Conservation (phyloP, 169 alveolate species). For the Blepharisma undulans region DNA sequence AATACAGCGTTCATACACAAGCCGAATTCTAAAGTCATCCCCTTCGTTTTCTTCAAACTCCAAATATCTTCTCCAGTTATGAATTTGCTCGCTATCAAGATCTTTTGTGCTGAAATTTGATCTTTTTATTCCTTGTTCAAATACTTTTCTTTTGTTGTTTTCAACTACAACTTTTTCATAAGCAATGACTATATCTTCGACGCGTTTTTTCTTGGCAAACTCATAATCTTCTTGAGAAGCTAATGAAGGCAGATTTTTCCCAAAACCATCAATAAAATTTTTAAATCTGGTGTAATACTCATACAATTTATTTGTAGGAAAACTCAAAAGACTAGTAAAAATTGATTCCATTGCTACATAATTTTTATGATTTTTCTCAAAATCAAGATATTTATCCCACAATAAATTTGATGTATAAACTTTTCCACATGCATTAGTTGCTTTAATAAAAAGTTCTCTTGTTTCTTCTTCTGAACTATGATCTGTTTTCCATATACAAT, state of each 20-base stretch:
- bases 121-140: slow-evolving; percentile 34
- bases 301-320: slow-evolving; percentile 34
- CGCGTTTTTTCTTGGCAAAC: not conserved
- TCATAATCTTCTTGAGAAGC: not conserved
- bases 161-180: slow-evolving; percentile 34
- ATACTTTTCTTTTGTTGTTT: slow-evolving; percentile 31
- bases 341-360: not conserved
- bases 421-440: not conserved
- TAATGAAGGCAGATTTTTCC: not conserved
- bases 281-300: slow-evolving; percentile 41
- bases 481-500: slow-evolving; percentile 21
- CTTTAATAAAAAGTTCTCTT: slow-evolving; percentile 17
- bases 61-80: slow-evolving; percentile 31
- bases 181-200: not conserved
- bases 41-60: slow-evolving; percentile 37
- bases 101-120: not conserved
- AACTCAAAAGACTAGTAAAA: not conserved
- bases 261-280: slow-evolving; percentile 19
- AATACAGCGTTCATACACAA: slow-evolving; percentile 31
- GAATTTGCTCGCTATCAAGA: slow-evolving; percentile 28
- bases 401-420: slow-evolving; percentile 15
- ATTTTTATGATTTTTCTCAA: slow-evolving; percentile 30
- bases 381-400: slow-evolving; percentile 38
- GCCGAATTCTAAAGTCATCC: slow-evolving; percentile 7
- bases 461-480: not conserved